phyloP scores from a whole-genome alignment of 805 yeast genomes.

The Cyberlindnera misumaiensis region DNA sequence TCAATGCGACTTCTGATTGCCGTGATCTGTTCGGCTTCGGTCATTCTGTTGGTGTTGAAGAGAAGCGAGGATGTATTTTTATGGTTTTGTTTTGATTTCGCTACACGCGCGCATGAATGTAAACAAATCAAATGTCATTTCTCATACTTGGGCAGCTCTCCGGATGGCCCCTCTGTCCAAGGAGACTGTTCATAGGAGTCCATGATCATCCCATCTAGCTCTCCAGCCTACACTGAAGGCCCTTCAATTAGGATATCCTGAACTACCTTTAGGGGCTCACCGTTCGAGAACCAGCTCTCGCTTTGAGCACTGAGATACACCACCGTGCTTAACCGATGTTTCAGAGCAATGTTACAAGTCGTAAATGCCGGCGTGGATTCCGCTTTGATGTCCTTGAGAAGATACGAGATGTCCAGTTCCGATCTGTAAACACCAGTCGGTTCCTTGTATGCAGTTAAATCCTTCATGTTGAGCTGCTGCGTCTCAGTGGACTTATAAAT shows the following conservation, averaged over 20 bases:
- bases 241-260: neutral
- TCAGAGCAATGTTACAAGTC: constrained; percentile 1
- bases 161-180: neutral
- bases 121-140: neutral
- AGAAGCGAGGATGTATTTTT: too few species aligned
- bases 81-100: neutral
- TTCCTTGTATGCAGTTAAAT: neutral
- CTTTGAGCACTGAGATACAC: neutral
- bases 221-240: neutral
- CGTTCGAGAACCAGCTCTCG: neutral
- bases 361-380: neutral
- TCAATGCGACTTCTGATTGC: neutral
- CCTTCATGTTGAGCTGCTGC: neutral
- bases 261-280: neutral
- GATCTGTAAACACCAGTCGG: neutral
- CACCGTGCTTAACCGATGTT: neutral
- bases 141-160: neutral
- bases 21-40: neutral
- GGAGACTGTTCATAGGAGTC: neutral
- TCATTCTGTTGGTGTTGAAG: neutral
- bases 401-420: neutral
- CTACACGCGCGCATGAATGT: neutral
- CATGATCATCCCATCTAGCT: neutral
- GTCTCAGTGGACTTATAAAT: neutral
- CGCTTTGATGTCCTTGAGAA: neutral